Evolutionary conservation across 2,329 filamentous ascomycete species (phyloP).

Genomic region (Neonectria neomacrospora): DNA sequence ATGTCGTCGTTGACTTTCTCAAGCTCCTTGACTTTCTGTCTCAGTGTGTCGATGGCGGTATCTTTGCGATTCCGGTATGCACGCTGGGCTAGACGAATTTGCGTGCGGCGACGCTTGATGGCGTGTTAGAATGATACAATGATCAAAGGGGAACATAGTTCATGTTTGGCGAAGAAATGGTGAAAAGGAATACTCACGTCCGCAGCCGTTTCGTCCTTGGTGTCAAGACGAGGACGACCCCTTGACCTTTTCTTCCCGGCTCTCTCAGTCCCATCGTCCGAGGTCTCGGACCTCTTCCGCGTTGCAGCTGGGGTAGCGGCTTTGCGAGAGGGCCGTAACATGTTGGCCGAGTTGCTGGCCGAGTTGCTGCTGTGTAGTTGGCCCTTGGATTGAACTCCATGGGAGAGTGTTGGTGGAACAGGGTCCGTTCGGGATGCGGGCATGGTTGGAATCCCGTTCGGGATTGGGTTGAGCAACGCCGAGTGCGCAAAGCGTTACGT

Average conservation of each 20-base stretch:
- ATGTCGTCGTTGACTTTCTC: slow-evolving; percentile 77
- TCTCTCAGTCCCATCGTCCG: slow-evolving; percentile 50
- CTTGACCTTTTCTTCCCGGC: slow-evolving; percentile 69
- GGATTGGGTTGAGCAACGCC: background rate
- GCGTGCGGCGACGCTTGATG: slow-evolving; percentile 78
- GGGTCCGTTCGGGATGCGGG: background rate
- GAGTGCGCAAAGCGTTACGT: background rate
- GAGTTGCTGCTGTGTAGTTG: background rate
- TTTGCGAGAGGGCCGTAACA: slow-evolving; percentile 1
- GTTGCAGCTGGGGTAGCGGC: background rate
- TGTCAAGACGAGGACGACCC: slow-evolving; percentile 79
- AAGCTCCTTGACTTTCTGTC: slow-evolving; percentile 76
- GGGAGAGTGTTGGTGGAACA: background rate
- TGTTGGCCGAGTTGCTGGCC: background rate
- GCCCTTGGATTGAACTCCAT: background rate
- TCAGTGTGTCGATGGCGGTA: slow-evolving; percentile 78
- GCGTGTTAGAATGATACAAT: slow-evolving; percentile 36
- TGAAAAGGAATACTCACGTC: slow-evolving; percentile 71
- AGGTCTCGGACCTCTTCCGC: slow-evolving; percentile 41
- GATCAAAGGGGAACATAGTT: background rate
- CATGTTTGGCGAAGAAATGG: background rate
- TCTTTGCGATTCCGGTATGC: slow-evolving; percentile 90
- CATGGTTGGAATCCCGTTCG: background rate
- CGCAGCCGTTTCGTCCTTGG: slow-evolving; percentile 79
- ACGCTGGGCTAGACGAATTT: slow-evolving; percentile 87